Percentiles rank a stretch among this genome's conserved stretches.
Evolutionary conservation across 176 grass and related monocot species (phyloP).

Genomic region (Hordeum marinum): DNA sequence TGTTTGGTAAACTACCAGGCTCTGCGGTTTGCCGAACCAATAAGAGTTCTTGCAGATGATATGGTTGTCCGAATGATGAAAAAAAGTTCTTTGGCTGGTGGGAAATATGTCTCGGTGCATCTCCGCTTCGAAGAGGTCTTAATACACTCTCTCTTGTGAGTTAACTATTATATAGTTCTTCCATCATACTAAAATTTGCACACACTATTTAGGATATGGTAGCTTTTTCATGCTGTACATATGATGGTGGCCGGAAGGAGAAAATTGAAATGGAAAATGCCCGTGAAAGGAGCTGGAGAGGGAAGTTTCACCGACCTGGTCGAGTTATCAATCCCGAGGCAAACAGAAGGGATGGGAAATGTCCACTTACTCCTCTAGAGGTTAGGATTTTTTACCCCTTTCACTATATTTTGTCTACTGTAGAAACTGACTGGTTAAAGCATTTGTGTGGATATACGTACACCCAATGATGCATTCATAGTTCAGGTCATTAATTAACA

Average conservation of each 20-base stretch:
- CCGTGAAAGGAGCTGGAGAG: constrained; percentile 88
- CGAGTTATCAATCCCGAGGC: constrained; percentile 81
- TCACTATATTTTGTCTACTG: not conserved
- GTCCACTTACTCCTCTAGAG: constrained; percentile 89
- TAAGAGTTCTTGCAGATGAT: constrained; percentile 65
- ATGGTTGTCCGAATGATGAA: constrained; percentile 75
- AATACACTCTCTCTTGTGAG: not conserved
- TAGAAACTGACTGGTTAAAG: not conserved
- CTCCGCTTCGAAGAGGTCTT: constrained; percentile 96
- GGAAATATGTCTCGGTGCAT: constrained; percentile 91
- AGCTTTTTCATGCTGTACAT: constrained; percentile 98
- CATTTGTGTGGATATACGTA: constrained; percentile 3
- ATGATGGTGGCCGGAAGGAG: constrained; percentile 84
- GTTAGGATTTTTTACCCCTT: constrained; percentile 30
- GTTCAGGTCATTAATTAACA: not conserved
- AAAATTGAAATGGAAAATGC: constrained; percentile 82
- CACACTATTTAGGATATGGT: constrained; percentile 78
- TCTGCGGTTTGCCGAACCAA: constrained; percentile 73
- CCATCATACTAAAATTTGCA: constrained; percentile 21
- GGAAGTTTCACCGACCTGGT: constrained; percentile 80
- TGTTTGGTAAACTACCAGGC: constrained; percentile 90
- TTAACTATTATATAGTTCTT: constrained; percentile 23
- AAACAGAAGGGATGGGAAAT: constrained; percentile 87
- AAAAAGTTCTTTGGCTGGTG: constrained; percentile 64
- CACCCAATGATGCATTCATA: not conserved